Evolutionary conservation across 2,329 filamentous ascomycete species (phyloP).

Genomic region (Sporothrix humicola): DNA sequence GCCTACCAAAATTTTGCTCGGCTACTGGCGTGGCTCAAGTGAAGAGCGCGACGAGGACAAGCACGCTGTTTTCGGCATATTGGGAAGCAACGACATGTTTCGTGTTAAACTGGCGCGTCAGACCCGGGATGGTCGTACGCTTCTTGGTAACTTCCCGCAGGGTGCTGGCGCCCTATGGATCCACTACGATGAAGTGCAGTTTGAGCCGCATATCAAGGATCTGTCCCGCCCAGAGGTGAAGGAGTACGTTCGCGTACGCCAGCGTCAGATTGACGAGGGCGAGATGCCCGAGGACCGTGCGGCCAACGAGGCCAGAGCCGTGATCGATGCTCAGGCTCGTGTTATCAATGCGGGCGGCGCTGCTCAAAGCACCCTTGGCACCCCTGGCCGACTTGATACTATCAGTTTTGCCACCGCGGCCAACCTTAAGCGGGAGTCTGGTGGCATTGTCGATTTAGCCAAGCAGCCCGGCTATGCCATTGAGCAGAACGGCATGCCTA

Average conservation of each 20-base stretch:
- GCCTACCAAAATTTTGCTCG: conserved; percentile 63
- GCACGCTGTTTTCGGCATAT: conserved; percentile 67
- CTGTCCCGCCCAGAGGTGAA: conserved; percentile 63
- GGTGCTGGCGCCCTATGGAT: conserved; percentile 68
- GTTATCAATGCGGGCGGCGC: conserved; percentile 39
- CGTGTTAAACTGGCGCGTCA: conserved; percentile 65
- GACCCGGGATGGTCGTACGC: conserved; percentile 63
- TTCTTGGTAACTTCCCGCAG: conserved; percentile 64
- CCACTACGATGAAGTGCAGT: conserved; percentile 64
- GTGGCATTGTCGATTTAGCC: neutral
- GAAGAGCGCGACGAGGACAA: conserved; percentile 56
- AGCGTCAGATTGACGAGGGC: conserved; percentile 61
- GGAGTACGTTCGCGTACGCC: conserved; percentile 67
- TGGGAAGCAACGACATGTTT: conserved; percentile 69
- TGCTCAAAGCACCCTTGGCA: conserved; percentile 38
- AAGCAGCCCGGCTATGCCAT: neutral
- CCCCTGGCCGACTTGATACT: conserved; percentile 36
- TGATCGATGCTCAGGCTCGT: conserved; percentile 53
- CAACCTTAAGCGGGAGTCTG: conserved; percentile 34
- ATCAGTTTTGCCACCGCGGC: conserved; percentile 38
- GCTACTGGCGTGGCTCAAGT: conserved; percentile 63
- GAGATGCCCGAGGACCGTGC: conserved; percentile 56
- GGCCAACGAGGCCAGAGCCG: conserved; percentile 59
- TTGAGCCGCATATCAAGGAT: conserved; percentile 60
- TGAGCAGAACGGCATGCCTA: neutral